Base-by-base conservation (phyloP, 805 yeast species). In the Schizosaccharomyces japonicus region DNA sequence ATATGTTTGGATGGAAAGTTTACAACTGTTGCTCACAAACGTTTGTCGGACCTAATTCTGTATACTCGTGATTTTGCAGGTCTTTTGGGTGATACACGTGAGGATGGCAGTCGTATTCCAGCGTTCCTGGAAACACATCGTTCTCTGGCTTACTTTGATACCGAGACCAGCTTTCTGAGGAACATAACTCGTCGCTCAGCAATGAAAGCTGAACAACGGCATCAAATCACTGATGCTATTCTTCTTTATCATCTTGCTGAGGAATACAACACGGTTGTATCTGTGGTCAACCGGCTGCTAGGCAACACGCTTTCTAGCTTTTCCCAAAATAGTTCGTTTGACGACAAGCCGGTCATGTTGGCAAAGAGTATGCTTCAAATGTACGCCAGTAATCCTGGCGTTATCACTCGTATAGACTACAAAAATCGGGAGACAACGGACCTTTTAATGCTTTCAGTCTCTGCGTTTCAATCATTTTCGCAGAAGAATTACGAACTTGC, bases 161-260 rank as follows among this genome's bases (percentile, higher is more conserved):
- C 73, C 53, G 71, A 76, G 51, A 67, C 69, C 19, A 73, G 71
- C 50, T 87, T 73, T 57, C 65, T 80, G 53, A 69, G 68, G 51
- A 71, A 72, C 50, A 83, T 87, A 39, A 77, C 90, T 3, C 92
- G 80, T 58, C 75, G 74, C 50, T 84, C 94, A 27, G 95, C 95
- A 2, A 69, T 69, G 40, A 75, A 74, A 54, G 93, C 95, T 13
- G 90, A 81, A 56, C 90, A 82, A 54, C 96, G 85, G 56, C 95
- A 95, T 5, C 71, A 94, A 57, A 69, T 75, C 11, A 74, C 78
- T 51, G 96, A 90, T 57, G 81, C 95, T 17, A 70, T 90, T 51
- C 66, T 81, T 49, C 68, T 90, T 48, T 87, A 81, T 59, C 94
- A 85, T 62, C 70, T 87, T 53, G 75, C 93, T 45, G 92, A 81